Conservation (phyloP, 2,329 filamentous ascomycete genomes). For the Penicillium sp. region DNA sequence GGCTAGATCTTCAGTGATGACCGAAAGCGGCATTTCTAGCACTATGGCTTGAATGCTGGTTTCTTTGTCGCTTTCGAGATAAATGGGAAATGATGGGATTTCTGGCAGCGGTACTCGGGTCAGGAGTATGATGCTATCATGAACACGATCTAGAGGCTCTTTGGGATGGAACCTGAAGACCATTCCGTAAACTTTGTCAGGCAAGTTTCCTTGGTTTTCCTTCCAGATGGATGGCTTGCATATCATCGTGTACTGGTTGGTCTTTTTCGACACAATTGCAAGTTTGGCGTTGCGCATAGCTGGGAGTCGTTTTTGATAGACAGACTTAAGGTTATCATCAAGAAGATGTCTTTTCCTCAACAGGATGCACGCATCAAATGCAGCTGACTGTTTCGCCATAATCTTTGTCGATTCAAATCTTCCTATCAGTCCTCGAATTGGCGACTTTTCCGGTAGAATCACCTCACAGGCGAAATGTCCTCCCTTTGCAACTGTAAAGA, state of each 20-base stretch:
- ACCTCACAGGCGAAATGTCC: constrained; percentile 74
- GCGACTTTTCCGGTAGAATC: constrained; percentile 72
- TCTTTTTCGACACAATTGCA: constrained; percentile 77
- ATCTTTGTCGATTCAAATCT: constrained; percentile 67
- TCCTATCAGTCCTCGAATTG: constrained; percentile 67
- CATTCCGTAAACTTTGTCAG: constrained; percentile 61
- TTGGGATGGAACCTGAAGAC: constrained; percentile 61
- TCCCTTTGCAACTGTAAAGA: constrained; percentile 59
- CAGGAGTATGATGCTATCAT: constrained; percentile 68
- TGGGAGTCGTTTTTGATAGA: constrained; percentile 70
- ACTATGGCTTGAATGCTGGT: constrained; percentile 59
- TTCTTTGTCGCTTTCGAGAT: constrained; percentile 63
- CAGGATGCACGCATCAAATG: constrained; percentile 76
- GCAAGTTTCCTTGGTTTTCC: constrained; percentile 43
- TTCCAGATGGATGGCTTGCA: constrained; percentile 77
- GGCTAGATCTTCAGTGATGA: constrained; percentile 48
- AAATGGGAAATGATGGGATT: constrained; percentile 70
- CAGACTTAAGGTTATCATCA: constrained; percentile 72
- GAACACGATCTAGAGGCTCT: constrained; percentile 57
- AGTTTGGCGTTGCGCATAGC: constrained; percentile 83
- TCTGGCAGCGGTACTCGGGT: constrained; percentile 66
- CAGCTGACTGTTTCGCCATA: constrained; percentile 82
- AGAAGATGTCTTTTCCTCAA: constrained; percentile 68
- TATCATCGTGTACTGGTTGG: constrained; percentile 72
- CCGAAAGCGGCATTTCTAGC: constrained; percentile 36